Base-by-base conservation (phyloP, 805 yeast genomes). In the Candida pseudofarinosa region DNA sequence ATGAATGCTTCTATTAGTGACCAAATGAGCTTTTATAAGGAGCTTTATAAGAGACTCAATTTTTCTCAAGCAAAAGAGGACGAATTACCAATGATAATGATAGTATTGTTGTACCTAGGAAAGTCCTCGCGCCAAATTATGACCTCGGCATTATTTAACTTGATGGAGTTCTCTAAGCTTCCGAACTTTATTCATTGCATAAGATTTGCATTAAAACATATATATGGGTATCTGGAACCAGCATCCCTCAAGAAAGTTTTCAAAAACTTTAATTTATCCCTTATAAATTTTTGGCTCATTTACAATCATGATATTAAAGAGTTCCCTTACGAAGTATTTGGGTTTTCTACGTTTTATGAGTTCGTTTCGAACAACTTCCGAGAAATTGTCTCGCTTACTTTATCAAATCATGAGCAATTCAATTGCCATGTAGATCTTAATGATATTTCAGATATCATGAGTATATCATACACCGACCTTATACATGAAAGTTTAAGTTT, bases 271-370 rank as follows among this genome's bases (percentile, higher is more conserved):
- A 63, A 56, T 37, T 49, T 63, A 30, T 67, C 66, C 12, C 53
- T 77, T 3, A 54, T 78, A 37, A 70, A 63, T 42, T 60, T 60
- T 16, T 78, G 81, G 81, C 59, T 62, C 54, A 54, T 57, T n/a
- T 62, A 59, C 40, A 56, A 60, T 10, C 17, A 19, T 26, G 49
- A 54, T 3, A 45, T 75, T 12, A 41, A 45, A 0, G 49, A 50
- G 1, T 76, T 77, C 46, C 83, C 82, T 0, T 67, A 36, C 41
- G 45, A 43, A 0, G 42, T 73, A 1, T 68, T 79, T 50, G 76
- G 63, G 0, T 76, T 63, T 47, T 15, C 42, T 1, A 51, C 52
- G 7, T 42, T 44, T 2, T 34, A 41, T 2, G 62, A 61, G 1
- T 74, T 77, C 46, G 26, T 68, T 4, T 16, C 31, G 6, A 58